phyloP scores from a whole-genome alignment of 805 yeast genomes.

The Pichia thaimueangensis region DNA sequence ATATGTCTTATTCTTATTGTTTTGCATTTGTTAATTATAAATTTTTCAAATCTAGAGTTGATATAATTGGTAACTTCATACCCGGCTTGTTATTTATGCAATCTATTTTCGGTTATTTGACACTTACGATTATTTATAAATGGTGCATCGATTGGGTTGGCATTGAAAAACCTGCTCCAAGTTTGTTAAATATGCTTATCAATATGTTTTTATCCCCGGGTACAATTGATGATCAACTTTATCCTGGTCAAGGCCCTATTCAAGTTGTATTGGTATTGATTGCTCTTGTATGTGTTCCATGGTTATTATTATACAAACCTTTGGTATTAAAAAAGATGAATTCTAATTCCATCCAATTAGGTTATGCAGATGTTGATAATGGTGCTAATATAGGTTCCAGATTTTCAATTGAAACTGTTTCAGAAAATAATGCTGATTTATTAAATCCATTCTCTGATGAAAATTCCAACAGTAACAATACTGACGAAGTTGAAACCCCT shows the following conservation, averaged over 20 bases:
- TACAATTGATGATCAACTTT: slow-evolving; percentile 69
- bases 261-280: slow-evolving; percentile 65
- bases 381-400: neutral
- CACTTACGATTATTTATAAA: slow-evolving; percentile 81
- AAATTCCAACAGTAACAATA: neutral
- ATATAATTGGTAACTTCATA: slow-evolving; percentile 84
- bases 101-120: slow-evolving; percentile 88
- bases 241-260: slow-evolving; percentile 68
- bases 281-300: slow-evolving; percentile 90
- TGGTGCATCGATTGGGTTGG: slow-evolving; percentile 93
- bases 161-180: slow-evolving; percentile 76
- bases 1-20: slow-evolving; percentile 85
- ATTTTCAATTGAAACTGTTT: slow-evolving; percentile 3
- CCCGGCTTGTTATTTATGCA: slow-evolving; percentile 96
- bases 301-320: slow-evolving; percentile 84
- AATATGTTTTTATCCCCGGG: slow-evolving; percentile 96
- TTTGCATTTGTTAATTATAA: slow-evolving; percentile 79
- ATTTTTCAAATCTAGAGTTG: slow-evolving; percentile 64
- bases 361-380: slow-evolving; percentile 4
- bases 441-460: slow-evolving; percentile 3
- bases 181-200: slow-evolving; percentile 88
- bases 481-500: neutral
- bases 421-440: neutral
- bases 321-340: slow-evolving; percentile 1
- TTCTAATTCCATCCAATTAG: neutral